Conservation (phyloP, 2,329 filamentous ascomycete genomes). For the Colletotrichum musae region DNA sequence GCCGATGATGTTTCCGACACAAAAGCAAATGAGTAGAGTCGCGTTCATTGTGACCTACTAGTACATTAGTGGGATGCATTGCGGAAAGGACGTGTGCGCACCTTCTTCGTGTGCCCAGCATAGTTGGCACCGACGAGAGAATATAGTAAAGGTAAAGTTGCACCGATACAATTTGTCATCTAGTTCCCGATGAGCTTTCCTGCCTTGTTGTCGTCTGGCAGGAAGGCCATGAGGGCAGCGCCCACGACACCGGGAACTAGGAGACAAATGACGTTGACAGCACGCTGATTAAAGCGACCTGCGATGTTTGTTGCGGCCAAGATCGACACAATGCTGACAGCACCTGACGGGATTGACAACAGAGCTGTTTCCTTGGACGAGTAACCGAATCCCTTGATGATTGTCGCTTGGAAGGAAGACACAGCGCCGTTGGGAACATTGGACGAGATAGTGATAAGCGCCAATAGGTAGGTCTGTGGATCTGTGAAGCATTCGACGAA, state of each 20-base stretch:
- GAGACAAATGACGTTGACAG: constrained; percentile 63
- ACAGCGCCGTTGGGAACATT: constrained; percentile 75
- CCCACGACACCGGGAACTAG: constrained; percentile 58
- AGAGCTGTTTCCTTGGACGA: constrained; percentile 71
- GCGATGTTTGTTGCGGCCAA: constrained; percentile 71
- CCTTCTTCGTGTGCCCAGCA: constrained; percentile 76
- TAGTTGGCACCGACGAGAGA: constrained; percentile 80
- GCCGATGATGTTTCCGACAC: constrained; percentile 74
- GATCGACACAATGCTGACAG: constrained; percentile 72
- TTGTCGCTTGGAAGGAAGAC: constrained; percentile 77
- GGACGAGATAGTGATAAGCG: constrained; percentile 71
- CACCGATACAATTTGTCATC: constrained; percentile 76
- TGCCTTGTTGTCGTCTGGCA: constrained; percentile 58
- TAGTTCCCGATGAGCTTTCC: constrained; percentile 75
- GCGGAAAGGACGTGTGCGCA: background rate
- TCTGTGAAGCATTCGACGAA: constrained; percentile 66
- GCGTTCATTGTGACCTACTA: constrained; percentile 69
- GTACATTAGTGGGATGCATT: background rate
- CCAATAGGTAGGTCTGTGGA: constrained; percentile 71
- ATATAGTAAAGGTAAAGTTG: constrained; percentile 75
- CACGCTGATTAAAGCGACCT: constrained; percentile 60
- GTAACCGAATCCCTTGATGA: constrained; percentile 73
- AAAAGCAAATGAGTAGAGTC: constrained; percentile 29
- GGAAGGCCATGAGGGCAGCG: constrained; percentile 69
- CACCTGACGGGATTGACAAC: constrained; percentile 78